Percentiles rank a stretch among this genome's conserved stretches.
Conservation (phyloP, 768 basidiomycete species). For the Calocybe indica region DNA sequence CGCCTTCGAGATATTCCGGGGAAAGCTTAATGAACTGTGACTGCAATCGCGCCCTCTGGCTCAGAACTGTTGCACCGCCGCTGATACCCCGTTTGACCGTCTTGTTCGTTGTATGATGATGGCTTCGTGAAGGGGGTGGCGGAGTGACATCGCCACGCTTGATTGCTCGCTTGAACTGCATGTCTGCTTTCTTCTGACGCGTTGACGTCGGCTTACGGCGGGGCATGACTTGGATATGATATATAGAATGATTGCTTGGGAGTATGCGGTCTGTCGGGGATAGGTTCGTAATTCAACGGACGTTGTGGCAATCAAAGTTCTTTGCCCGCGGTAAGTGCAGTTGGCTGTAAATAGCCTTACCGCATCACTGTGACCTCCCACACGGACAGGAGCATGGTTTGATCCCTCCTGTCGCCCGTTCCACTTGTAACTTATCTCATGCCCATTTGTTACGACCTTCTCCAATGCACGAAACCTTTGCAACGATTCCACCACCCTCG, state of each 20-base stretch:
- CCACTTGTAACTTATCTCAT: too few species aligned
- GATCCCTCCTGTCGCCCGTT: too few species aligned
- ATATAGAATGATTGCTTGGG: too few species aligned
- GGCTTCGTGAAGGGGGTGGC: constrained; percentile 27
- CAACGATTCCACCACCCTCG: constrained; percentile 16
- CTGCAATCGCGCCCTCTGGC: constrained; percentile 47
- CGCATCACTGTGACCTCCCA: too few species aligned
- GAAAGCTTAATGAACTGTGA: constrained; percentile 67
- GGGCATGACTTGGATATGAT: constrained; percentile 20
- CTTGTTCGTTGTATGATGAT: constrained; percentile 12
- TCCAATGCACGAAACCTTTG: background rate
- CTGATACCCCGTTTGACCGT: constrained; percentile 23
- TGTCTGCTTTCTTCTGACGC: constrained; percentile 66
- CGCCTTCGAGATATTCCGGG: constrained; percentile 51
- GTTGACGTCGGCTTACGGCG: constrained; percentile 53
- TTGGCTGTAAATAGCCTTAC: too few species aligned
- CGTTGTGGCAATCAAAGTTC: too few species aligned
- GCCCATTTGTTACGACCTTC: too few species aligned
- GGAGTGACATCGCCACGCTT: constrained; percentile 69
- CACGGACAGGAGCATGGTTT: too few species aligned
- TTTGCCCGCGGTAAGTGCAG: too few species aligned
- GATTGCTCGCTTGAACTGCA: constrained; percentile 74
- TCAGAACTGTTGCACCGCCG: constrained; percentile 29
- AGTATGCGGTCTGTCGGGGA: background rate
- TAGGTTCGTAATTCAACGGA: too few species aligned